These are phyloP conservation scores for Triticum turgidum DNA, from an alignment of 176 grass and related monocot genomes.

Conservation along the genomic window DNA sequence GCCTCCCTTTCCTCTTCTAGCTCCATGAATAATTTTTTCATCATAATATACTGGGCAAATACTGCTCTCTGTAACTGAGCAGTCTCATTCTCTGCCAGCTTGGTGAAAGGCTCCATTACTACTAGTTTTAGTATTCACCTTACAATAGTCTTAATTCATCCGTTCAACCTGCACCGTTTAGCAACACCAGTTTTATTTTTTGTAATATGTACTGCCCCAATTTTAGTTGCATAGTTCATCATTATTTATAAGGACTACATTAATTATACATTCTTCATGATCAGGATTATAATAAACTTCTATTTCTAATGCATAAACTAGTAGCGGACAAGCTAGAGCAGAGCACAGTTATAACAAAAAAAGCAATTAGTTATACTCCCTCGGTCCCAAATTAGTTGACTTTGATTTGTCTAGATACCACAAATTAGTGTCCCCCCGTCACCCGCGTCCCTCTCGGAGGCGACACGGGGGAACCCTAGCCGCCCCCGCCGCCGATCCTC, in stretches of 20 bases:
- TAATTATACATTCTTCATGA: background rate
- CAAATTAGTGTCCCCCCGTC: too few species aligned
- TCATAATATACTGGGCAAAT: conserved; percentile 81
- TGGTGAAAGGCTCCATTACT: conserved; percentile 16
- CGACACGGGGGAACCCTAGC: too few species aligned
- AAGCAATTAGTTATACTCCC: background rate
- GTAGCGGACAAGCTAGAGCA: background rate
- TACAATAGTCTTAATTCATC: conserved; percentile 26
- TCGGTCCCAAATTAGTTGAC: too few species aligned
- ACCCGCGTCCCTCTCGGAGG: too few species aligned
- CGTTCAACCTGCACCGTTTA: background rate
- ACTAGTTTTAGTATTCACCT: conserved; percentile 22
- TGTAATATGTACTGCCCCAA: conserved; percentile 6
- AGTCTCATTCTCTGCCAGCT: conserved; percentile 65
- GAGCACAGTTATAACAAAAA: background rate
- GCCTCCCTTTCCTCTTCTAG: conserved; percentile 92
- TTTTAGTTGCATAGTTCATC: background rate
- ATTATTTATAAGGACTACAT: background rate
- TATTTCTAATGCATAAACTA: background rate
- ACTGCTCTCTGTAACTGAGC: conserved; percentile 59
- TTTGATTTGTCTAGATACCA: too few species aligned
- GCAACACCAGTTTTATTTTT: conserved; percentile 6
- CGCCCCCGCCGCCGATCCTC: too few species aligned
- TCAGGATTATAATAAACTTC: background rate
- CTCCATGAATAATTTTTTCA: conserved; percentile 79